Evolutionary conservation across 2,329 filamentous ascomycete genomes (phyloP).

Genomic region (Bipolaris oryzae): DNA sequence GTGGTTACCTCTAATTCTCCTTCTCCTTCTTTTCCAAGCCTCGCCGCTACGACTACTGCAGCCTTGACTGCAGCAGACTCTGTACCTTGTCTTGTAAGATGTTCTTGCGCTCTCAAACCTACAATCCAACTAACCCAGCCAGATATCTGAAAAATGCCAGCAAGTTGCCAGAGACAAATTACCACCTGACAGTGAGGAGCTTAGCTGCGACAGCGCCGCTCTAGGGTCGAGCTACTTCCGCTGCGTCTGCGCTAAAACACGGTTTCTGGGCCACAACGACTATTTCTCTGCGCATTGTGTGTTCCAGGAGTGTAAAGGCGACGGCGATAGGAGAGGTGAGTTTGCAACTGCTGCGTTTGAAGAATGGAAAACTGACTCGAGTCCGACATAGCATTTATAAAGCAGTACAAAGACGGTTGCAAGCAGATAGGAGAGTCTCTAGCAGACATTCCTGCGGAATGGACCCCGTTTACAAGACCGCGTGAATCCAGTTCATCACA

Average conservation of each 20-base stretch:
- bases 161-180: not conserved
- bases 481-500: not conserved
- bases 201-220: conserved; percentile 1
- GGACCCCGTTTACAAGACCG: conserved; percentile 6
- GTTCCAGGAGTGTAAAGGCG: conserved; percentile 7
- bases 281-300: conserved; percentile 15
- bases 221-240: conserved; percentile 1
- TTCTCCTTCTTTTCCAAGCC: not conserved
- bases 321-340: conserved; percentile 9
- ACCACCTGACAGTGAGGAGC: not conserved
- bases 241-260: conserved; percentile 10
- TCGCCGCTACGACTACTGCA: not conserved
- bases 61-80: not conserved
- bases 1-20: not conserved
- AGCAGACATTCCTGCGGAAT: conserved; percentile 9
- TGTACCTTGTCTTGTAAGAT: not conserved
- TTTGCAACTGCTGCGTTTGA: not conserved
- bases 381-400: conserved; percentile 10
- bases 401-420: conserved; percentile 7
- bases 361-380: conserved; percentile 4
- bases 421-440: not conserved
- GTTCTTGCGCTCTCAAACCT: no score
- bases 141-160: conserved; percentile 13
- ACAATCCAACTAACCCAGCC: not conserved
- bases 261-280: conserved; percentile 2